A percentile compares a stretch with the other conserved stretches of the same genome.
These are phyloP conservation scores for Calonectria honghensis DNA, from an alignment of 2,329 filamentous ascomycete species.

Conservation along the genomic window DNA sequence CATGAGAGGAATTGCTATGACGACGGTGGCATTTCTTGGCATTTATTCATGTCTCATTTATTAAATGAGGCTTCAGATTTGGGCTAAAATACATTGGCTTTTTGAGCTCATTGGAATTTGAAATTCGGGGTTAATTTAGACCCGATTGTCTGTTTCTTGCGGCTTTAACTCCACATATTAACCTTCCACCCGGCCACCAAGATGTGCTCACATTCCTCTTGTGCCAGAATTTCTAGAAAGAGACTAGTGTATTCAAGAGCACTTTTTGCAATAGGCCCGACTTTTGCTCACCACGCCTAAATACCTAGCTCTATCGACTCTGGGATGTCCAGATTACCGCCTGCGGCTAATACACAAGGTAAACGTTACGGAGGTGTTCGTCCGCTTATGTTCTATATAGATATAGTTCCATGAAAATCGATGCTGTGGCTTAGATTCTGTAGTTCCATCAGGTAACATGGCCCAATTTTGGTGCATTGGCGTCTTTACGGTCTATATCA, in stretches of 20 bases:
- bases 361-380: not conserved
- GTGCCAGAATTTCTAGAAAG: not conserved
- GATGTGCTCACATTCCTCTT: not conserved
- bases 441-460: not conserved
- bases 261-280: not conserved
- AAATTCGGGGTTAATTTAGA: not conserved
- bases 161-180: not conserved
- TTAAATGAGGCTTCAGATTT: not conserved
- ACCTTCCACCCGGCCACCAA: not conserved
- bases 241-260: not conserved
- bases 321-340: not conserved
- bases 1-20: not conserved
- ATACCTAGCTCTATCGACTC: not conserved
- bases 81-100: not conserved
- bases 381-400: not conserved
- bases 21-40: no score
- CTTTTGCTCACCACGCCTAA: not conserved
- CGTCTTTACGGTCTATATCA: not conserved
- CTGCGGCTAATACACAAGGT: not conserved
- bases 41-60: not conserved
- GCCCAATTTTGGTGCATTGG: not conserved
- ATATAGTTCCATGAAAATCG: not conserved
- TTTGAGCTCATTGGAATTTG: not conserved
- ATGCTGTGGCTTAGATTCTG: not conserved
- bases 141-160: not conserved